Base-by-base conservation (phyloP, 2,329 filamentous ascomycete genomes). In the Botrytis sinoallii region DNA sequence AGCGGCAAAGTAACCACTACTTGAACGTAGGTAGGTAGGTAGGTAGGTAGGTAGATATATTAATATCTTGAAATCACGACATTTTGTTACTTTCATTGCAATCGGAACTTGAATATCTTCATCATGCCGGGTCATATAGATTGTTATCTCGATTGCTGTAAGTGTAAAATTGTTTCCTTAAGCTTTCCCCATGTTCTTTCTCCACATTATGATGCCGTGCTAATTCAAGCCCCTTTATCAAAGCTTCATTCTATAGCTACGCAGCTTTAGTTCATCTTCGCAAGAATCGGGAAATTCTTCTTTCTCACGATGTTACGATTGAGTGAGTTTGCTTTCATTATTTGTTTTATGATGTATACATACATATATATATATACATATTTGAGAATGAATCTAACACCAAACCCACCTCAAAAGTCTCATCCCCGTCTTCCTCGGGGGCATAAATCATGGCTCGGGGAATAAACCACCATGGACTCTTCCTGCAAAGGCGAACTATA, bases 381-480 rank as follows among this genome's bases (percentile, higher is more conserved):
- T 55, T 9, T 8, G 52, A 29, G 52, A 18, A 57, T 18, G 35
- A n/a, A 48, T 71, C 40, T 46, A 65, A 73, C 46, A 18, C 40
- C 63, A 70, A 67, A 9, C 29, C 32, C 20, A 29, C 16, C 35
- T 22, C 32, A 0, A 57, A 38, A 93, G 91, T 69, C 88, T 92
- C 77, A 86, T 92, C 76, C 93, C 93, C 22, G 86, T 94, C 70
- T 91, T 95, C 79, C 85, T 95, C 22, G 90, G 89, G 40, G 91
- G 86, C 64, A 88, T 93, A 79, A 92, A 90, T 38, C 52, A 69
- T 29, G 67, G 68, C 35, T 42, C 76, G 89, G 91, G 91, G 68
- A 95, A 96, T 81, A 89, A 89, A 76, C 92, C 93, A 0, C 93
- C 93, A 1, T 94, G 92, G 91, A 85, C 85, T 0, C 84, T 93